Evolutionary conservation across 2,329 filamentous ascomycete genomes (phyloP).

Genomic region (Neofusicoccum ribis): DNA sequence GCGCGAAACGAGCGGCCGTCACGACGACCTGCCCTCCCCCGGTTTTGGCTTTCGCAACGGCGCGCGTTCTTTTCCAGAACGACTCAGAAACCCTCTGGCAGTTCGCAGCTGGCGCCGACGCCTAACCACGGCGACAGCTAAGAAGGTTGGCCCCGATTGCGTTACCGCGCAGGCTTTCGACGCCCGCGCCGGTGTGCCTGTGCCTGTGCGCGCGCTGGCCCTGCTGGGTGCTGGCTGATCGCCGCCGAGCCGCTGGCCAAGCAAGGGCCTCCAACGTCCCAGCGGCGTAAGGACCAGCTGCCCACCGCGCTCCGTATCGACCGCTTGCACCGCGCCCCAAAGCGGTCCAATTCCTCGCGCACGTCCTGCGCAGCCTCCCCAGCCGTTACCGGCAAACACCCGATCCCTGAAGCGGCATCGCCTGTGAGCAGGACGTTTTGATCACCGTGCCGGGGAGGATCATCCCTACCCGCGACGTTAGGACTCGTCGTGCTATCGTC

Average conservation of each 20-base stretch:
- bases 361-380: constrained; percentile 11
- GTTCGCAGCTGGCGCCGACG: background rate
- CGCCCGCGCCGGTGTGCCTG: constrained; percentile 12
- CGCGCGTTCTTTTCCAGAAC: constrained; percentile 9
- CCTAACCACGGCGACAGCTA: background rate
- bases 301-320: constrained; percentile 16
- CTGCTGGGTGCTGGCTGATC: background rate
- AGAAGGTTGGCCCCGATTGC: too few relatives aligned
- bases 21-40: background rate
- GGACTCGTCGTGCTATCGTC: constrained; percentile 4
- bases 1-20: constrained; percentile 5
- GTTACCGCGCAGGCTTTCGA: background rate
- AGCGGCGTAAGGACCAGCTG: background rate
- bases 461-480: constrained; percentile 16
- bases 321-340: constrained; percentile 11
- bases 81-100: background rate
- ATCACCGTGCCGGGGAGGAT: constrained; percentile 15
- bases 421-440: constrained; percentile 14
- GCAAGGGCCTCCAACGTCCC: constrained; percentile 14
- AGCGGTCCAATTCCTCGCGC: constrained; percentile 17
- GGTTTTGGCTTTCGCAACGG: constrained; percentile 9
- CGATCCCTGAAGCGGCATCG: constrained; percentile 20
- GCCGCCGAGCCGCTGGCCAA: constrained; percentile 10
- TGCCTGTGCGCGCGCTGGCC: constrained; percentile 10
- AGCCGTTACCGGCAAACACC: constrained; percentile 19